Conservation (phyloP, 805 yeast species). For the Yarrowia keelungensis region DNA sequence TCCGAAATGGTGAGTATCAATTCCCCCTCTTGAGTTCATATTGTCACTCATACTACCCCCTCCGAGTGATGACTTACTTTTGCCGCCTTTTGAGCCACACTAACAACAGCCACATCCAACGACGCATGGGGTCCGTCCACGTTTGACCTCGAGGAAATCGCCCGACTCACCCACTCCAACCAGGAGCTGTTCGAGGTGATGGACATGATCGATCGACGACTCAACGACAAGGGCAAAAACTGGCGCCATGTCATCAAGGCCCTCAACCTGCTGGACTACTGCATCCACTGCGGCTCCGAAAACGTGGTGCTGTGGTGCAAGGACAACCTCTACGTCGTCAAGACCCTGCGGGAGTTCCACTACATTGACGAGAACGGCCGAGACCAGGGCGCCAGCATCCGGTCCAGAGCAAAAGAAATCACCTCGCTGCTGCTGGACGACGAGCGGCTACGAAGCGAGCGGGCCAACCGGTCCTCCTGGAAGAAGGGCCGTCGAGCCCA, state of each 20-base stretch:
- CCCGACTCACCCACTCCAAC: slow-evolving; percentile 64
- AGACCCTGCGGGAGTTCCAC: slow-evolving; percentile 89
- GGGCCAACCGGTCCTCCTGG: slow-evolving; percentile 30
- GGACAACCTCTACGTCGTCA: slow-evolving; percentile 84
- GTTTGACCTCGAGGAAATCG: slow-evolving; percentile 81
- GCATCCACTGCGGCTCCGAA: slow-evolving; percentile 85
- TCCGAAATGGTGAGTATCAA: slow-evolving; percentile 62
- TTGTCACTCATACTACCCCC: background rate
- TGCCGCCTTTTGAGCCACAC: background rate
- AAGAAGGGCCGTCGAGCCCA: slow-evolving; percentile 33
- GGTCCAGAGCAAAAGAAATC: slow-evolving; percentile 90
- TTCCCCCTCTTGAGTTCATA: background rate
- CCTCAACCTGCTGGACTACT: slow-evolving; percentile 83
- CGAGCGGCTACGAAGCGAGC: slow-evolving; percentile 63
- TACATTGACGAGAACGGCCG: slow-evolving; percentile 75
- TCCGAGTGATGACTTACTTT: background rate
- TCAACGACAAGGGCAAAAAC: slow-evolving; percentile 95
- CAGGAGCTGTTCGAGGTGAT: slow-evolving; percentile 84
- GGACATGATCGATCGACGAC: slow-evolving; percentile 91
- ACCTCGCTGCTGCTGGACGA: slow-evolving; percentile 81
- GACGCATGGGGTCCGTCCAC: slow-evolving; percentile 86
- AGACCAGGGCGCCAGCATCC: slow-evolving; percentile 87
- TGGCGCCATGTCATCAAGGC: slow-evolving; percentile 97
- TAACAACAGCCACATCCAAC: slow-evolving; percentile 69
- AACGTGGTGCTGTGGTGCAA: slow-evolving; percentile 91